These are phyloP conservation scores for Parafenestella ontariensis DNA, from an alignment of 2,329 filamentous ascomycete species.

Conservation along the genomic window DNA sequence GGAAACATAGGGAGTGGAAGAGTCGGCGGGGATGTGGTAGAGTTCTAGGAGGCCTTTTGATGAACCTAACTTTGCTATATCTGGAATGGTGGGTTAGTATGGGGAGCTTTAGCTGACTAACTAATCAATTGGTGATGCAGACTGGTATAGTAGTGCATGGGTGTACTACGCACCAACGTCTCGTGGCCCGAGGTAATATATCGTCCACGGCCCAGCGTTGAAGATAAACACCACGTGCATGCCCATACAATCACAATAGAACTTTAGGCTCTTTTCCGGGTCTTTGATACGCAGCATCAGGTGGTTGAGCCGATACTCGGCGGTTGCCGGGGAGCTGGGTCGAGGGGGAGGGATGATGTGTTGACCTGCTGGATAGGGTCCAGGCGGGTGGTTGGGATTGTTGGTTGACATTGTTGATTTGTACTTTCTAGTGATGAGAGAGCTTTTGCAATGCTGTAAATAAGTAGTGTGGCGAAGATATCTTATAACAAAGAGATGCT, in stretches of 20 bases:
- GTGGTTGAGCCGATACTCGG: slow-evolving; percentile 41
- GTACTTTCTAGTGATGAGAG: neutral
- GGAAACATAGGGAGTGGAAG: slow-evolving; percentile 24
- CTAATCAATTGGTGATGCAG: neutral
- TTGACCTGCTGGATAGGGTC: slow-evolving; percentile 27
- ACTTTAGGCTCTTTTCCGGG: slow-evolving; percentile 32
- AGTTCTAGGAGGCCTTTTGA: slow-evolving; percentile 41
- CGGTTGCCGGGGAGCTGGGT: slow-evolving; percentile 31
- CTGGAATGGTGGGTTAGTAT: slow-evolving; percentile 7
- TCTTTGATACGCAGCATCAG: slow-evolving; percentile 45
- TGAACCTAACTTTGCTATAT: slow-evolving; percentile 25
- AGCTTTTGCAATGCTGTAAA: neutral
- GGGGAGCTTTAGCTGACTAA: too few species aligned
- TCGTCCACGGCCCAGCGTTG: slow-evolving; percentile 43
- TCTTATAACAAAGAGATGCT: neutral
- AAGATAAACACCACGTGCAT: slow-evolving; percentile 46
- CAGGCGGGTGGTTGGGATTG: slow-evolving; percentile 26
- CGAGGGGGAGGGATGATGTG: slow-evolving; percentile 37
- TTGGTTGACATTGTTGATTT: slow-evolving; percentile 11
- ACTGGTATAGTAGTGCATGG: neutral
- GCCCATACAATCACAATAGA: slow-evolving; percentile 46
- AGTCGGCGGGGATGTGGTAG: slow-evolving; percentile 40
- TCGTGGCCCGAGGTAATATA: slow-evolving; percentile 44
- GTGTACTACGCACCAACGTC: slow-evolving; percentile 23
- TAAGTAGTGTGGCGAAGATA: neutral